phyloP scores from a whole-genome alignment of 495 filamentous ascomycete species.

The Annulohypoxylon maeteangense region DNA sequence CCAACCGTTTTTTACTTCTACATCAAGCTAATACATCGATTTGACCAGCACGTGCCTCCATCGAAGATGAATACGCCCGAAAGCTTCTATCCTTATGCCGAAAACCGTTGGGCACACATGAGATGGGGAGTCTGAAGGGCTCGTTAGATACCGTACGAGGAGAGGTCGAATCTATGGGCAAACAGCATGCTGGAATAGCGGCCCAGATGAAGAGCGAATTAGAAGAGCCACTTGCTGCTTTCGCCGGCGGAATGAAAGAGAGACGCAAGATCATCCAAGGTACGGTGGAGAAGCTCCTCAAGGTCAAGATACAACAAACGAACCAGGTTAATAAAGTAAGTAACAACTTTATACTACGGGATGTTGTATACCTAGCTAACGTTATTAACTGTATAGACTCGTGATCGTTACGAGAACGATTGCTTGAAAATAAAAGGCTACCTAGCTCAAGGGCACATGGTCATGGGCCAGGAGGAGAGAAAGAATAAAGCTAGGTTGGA shows the following conservation, averaged over 20 bases:
- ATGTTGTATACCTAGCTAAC: slow-evolving; percentile 45
- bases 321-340: slow-evolving; percentile 87
- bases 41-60: slow-evolving; percentile 78
- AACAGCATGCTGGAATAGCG: slow-evolving; percentile 89
- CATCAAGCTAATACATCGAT: slow-evolving; percentile 12
- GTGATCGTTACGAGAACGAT: slow-evolving; percentile 96
- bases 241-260: slow-evolving; percentile 93
- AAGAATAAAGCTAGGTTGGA: slow-evolving; percentile 99
- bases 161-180: slow-evolving; percentile 95
- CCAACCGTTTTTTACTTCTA: not conserved
- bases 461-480: slow-evolving; percentile 98
- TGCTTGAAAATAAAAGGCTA: slow-evolving; percentile 99
- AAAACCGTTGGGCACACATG: slow-evolving; percentile 89
- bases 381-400: slow-evolving; percentile 63
- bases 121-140: slow-evolving; percentile 81
- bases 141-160: slow-evolving; percentile 88
- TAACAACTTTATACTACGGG: not conserved
- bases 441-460: slow-evolving; percentile 98
- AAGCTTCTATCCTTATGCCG: slow-evolving; percentile 87
- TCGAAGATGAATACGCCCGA: slow-evolving; percentile 98
- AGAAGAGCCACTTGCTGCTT: slow-evolving; percentile 94
- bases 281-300: slow-evolving; percentile 91
- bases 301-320: slow-evolving; percentile 92
- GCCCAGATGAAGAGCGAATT: slow-evolving; percentile 94
- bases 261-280: slow-evolving; percentile 94